phyloP scores from a whole-genome alignment of 225 moss, liverwort and hornwort species.

The Thuidium tamariscinum region DNA sequence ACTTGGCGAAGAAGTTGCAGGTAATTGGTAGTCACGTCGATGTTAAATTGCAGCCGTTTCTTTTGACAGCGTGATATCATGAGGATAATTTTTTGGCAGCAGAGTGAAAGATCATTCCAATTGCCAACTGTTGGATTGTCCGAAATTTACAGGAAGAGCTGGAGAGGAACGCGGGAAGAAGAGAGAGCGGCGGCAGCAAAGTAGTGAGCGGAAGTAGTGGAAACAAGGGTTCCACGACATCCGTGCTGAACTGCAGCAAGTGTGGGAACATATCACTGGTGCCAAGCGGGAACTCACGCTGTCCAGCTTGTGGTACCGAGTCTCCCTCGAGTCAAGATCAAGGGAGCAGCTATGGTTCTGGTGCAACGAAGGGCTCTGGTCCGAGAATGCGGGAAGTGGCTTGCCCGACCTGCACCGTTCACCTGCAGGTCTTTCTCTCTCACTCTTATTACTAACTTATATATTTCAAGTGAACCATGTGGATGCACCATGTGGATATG shows the following conservation, averaged over 20 bases:
- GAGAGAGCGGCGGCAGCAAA: constrained; percentile 35
- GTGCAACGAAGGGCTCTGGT: constrained; percentile 28
- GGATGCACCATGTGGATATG: background rate
- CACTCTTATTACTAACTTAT: background rate
- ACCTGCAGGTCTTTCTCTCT: constrained; percentile 55
- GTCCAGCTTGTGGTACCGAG: constrained; percentile 69
- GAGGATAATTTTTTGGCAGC: background rate
- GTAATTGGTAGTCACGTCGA: constrained; percentile 1
- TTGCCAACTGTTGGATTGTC: background rate
- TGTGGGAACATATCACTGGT: constrained; percentile 75
- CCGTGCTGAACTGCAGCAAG: constrained; percentile 77
- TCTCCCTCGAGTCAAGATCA: constrained; percentile 13
- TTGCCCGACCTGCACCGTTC: constrained; percentile 96
- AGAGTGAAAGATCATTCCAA: background rate
- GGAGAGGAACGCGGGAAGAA: constrained; percentile 66
- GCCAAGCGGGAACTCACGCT: constrained; percentile 49
- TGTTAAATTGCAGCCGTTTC: background rate
- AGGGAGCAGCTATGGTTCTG: constrained; percentile 15
- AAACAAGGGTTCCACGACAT: constrained; percentile 46
- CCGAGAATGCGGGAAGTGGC: constrained; percentile 78
- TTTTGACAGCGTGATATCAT: background rate
- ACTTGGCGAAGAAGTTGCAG: constrained; percentile 95
- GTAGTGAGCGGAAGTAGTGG: constrained; percentile 22
- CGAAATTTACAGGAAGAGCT: constrained; percentile 66
- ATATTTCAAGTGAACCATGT: background rate